A percentile compares a stretch with the other conserved stretches of the same genome.
phyloP scores from a whole-genome alignment of 345 rosid genomes.

The Citrus unshiu region DNA sequence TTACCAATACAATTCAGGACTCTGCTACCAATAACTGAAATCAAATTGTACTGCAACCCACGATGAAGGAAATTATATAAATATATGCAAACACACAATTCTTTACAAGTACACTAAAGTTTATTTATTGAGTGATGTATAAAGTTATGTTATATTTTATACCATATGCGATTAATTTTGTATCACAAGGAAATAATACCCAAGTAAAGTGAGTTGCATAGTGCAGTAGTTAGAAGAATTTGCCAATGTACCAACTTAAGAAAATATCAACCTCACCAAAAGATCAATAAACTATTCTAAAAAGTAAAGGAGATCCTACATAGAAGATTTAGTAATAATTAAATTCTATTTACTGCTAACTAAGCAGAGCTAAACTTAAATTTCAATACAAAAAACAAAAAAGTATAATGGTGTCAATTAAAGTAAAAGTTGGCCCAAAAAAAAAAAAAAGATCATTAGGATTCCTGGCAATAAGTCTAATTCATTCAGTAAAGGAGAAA shows the following conservation, averaged over 20 bases:
- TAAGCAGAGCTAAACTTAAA: background rate
- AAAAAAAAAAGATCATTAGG: slow-evolving; percentile 7
- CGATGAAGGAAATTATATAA: background rate
- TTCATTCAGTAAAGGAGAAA: slow-evolving; percentile 32
- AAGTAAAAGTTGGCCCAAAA: background rate
- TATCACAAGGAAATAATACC: background rate
- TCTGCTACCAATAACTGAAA: slow-evolving; percentile 19
- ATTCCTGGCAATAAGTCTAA: slow-evolving; percentile 12
- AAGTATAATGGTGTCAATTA: background rate
- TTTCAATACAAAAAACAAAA: background rate
- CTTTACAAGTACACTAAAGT: slow-evolving; percentile 5
- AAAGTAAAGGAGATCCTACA: background rate
- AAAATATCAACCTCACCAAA: background rate
- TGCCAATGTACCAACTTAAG: slow-evolving; percentile 1
- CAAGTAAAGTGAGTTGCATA: slow-evolving; percentile 1
- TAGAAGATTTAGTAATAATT: background rate
- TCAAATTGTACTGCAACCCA: background rate
- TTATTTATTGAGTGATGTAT: background rate
- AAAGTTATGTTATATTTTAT: background rate
- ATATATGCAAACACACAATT: background rate
- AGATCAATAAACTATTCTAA: background rate
- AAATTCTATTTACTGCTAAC: background rate
- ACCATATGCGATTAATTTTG: background rate
- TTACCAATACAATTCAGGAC: slow-evolving; percentile 26
- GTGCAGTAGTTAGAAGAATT: slow-evolving; percentile 23